Evolutionary conservation across 2,329 filamentous ascomycete species (phyloP).

Genomic region (Stemphylium beticola): DNA sequence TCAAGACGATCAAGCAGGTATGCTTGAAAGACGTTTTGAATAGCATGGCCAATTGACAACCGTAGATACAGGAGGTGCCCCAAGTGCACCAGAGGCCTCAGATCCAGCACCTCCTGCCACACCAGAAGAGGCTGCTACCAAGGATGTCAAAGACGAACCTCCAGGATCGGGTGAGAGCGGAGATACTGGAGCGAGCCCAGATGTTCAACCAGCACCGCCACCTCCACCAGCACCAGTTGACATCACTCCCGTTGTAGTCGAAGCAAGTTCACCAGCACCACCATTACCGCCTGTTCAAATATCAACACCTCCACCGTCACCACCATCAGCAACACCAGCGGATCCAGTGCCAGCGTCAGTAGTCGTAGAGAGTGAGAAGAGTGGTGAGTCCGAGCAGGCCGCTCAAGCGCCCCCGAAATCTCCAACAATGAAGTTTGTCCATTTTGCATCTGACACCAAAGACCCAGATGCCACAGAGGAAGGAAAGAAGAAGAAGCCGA

Average conservation of each 20-base stretch:
- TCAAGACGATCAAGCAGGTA: conserved; percentile 24
- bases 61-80: conserved; percentile 30
- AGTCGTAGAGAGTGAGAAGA: conserved; percentile 35
- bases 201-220: conserved; percentile 3
- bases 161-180: conserved; percentile 16
- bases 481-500: conserved; percentile 39
- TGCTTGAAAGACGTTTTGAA: conserved; percentile 8
- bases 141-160: conserved; percentile 37
- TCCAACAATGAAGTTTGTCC: conserved; percentile 42
- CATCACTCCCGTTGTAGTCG: background rate
- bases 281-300: conserved; percentile 17
- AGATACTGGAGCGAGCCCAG: background rate
- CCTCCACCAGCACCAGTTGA: conserved; percentile 10
- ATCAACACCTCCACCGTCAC: conserved; percentile 13
- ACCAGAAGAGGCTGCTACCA: conserved; percentile 10
- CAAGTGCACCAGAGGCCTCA: conserved; percentile 25
- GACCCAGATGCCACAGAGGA: conserved; percentile 38
- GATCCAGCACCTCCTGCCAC: conserved; percentile 19
- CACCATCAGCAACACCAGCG: conserved; percentile 19
- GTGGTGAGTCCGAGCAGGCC: conserved; percentile 47
- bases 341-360: conserved; percentile 4
- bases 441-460: conserved; percentile 49
- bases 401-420: conserved; percentile 42
- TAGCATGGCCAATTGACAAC: conserved; percentile 24
- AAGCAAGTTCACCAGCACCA: conserved; percentile 11